phyloP scores from a whole-genome alignment of 2,329 filamentous ascomycete genomes.

The Fusarium avenaceum region DNA sequence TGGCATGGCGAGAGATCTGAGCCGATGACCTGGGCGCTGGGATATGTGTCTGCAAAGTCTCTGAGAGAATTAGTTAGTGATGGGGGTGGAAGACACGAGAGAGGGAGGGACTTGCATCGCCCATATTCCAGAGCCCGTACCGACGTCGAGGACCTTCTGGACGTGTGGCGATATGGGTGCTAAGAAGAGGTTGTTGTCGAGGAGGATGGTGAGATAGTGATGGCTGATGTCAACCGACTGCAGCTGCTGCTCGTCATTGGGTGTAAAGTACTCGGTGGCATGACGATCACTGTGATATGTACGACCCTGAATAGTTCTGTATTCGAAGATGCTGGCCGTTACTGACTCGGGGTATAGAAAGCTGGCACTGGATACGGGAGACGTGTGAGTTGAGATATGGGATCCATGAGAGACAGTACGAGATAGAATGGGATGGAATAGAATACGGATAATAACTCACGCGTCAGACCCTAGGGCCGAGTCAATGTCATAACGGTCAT shows the following conservation, averaged over 20 bases:
- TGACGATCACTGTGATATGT: constrained; percentile 46
- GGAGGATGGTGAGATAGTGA: constrained; percentile 45
- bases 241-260: constrained; percentile 45
- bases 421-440: not conserved
- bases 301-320: constrained; percentile 42
- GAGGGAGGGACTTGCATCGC: constrained; percentile 19
- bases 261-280: constrained; percentile 40
- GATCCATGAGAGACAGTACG: not conserved
- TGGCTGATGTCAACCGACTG: constrained; percentile 45
- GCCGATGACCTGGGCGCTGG: constrained; percentile 37
- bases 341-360: constrained; percentile 39
- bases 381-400: constrained; percentile 3
- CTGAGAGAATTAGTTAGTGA: constrained; percentile 9
- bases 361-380: constrained; percentile 32
- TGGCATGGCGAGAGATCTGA: constrained; percentile 43
- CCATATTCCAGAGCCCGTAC: constrained; percentile 44
- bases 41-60: constrained; percentile 41
- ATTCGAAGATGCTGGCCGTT: constrained; percentile 43
- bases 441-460: constrained; percentile 25
- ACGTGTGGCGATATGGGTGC: constrained; percentile 38
- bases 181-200: constrained; percentile 40
- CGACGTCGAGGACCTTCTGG: constrained; percentile 45
- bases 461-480: constrained; percentile 43
- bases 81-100: not conserved
- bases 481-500: constrained; percentile 40